Percentiles rank a stretch among this genome's conserved stretches.
Evolutionary conservation across 2,329 filamentous ascomycete genomes (phyloP).

Genomic region (Epichloe sp.): DNA sequence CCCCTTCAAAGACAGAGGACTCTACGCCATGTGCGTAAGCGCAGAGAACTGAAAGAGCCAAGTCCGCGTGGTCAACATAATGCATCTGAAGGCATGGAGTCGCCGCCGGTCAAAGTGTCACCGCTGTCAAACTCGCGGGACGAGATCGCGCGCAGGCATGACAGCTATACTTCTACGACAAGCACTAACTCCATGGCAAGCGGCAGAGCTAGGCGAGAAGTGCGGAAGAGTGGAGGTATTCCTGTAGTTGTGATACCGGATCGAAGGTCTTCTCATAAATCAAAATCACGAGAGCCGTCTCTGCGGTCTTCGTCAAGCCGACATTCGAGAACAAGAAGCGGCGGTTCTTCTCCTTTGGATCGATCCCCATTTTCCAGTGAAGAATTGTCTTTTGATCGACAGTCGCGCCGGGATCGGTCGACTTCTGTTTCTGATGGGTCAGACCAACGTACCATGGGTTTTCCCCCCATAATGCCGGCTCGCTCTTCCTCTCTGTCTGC

Average conservation of each 20-base stretch:
- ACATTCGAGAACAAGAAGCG: slow-evolving; percentile 38
- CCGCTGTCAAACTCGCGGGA: slow-evolving; percentile 15
- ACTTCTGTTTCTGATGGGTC: slow-evolving; percentile 36
- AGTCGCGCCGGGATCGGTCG: slow-evolving; percentile 26
- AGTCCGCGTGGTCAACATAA: slow-evolving; percentile 8
- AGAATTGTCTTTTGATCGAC: slow-evolving; percentile 29
- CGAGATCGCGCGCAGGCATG: slow-evolving; percentile 19
- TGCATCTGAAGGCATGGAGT: slow-evolving; percentile 5
- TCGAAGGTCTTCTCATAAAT: slow-evolving; percentile 39
- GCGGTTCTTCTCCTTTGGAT: slow-evolving; percentile 33
- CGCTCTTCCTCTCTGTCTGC: slow-evolving; percentile 50
- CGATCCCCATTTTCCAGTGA: slow-evolving; percentile 28
- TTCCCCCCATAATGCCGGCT: slow-evolving; percentile 41
- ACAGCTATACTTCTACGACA: slow-evolving; percentile 35
- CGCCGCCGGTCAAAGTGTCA: slow-evolving; percentile 13
- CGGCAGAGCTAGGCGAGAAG: slow-evolving; percentile 41
- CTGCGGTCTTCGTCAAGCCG: slow-evolving; percentile 49
- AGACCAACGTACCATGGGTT: slow-evolving; percentile 46
- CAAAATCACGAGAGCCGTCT: slow-evolving; percentile 40
- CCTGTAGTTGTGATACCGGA: slow-evolving; percentile 51
- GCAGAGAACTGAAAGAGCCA: slow-evolving; percentile 35
- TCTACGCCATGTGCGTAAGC: slow-evolving; percentile 48
- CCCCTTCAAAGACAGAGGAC: slow-evolving; percentile 35
- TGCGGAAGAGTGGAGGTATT: slow-evolving; percentile 46
- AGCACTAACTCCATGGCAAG: slow-evolving; percentile 39